Conservation (phyloP, 371 early-diverging fungal genomes). For the Lichtheimia hyalospora region DNA sequence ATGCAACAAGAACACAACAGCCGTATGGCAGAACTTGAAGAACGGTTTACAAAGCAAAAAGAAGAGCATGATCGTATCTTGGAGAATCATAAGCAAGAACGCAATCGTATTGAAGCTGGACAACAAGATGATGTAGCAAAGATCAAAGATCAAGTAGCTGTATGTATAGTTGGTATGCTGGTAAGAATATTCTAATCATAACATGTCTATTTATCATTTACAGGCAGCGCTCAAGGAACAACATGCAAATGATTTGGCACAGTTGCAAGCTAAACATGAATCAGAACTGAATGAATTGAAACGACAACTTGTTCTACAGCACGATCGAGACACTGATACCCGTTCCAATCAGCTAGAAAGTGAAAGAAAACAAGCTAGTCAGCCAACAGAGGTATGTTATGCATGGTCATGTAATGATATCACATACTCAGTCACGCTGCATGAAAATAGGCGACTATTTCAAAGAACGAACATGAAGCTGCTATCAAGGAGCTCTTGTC, state of each 20-base stretch:
- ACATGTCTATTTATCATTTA: background rate
- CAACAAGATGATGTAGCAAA: constrained; percentile 25
- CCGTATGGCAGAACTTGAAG: constrained; percentile 25
- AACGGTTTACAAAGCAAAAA: constrained; percentile 16
- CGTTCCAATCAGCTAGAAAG: background rate
- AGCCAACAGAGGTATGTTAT: background rate
- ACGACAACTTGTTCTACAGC: constrained; percentile 11
- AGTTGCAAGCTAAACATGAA: constrained; percentile 12
- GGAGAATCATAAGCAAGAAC: constrained; percentile 12
- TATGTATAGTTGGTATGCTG: constrained; percentile 19
- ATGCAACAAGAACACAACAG: constrained; percentile 30
- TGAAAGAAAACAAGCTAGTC: background rate
- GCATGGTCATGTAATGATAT: too few relatives aligned
- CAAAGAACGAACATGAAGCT: constrained; percentile 1
- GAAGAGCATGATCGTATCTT: constrained; percentile 22
- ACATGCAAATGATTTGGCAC: constrained; percentile 20
- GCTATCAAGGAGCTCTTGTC: background rate
- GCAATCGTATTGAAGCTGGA: constrained; percentile 7
- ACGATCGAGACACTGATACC: constrained; percentile 5
- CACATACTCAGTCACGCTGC: background rate
- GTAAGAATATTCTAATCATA: too few relatives aligned
- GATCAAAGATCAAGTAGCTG: constrained; percentile 33
- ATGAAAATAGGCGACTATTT: background rate
- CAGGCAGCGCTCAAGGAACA: constrained; percentile 19
- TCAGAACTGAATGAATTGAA: constrained; percentile 23